Percentiles rank a stretch among this genome's conserved stretches.
These are phyloP conservation scores for Dendrobium nobile DNA, from an alignment of 106 monocot species.

Conservation along the genomic window DNA sequence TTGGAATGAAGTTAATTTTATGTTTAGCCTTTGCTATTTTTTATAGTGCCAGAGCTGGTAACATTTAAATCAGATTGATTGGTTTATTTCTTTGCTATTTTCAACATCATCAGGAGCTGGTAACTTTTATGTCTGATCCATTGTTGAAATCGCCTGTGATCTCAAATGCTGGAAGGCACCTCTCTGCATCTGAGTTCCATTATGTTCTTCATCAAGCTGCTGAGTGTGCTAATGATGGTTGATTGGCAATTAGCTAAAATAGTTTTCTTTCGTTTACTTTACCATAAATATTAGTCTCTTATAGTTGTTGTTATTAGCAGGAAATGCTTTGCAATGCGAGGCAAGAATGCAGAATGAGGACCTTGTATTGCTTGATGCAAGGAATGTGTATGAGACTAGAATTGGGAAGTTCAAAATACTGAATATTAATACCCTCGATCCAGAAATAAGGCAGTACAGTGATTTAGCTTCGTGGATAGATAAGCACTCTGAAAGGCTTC, in stretches of 20 bases:
- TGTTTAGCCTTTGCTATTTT: neutral
- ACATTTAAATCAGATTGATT: neutral
- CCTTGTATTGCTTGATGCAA: constrained; percentile 75
- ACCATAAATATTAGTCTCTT: constrained; percentile 2
- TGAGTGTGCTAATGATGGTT: constrained; percentile 16
- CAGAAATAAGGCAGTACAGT: constrained; percentile 91
- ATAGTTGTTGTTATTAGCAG: constrained; percentile 9
- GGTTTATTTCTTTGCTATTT: neutral
- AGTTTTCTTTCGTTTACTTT: neutral
- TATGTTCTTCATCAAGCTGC: constrained; percentile 55
- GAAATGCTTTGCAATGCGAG: constrained; percentile 27
- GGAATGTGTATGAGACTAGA: constrained; percentile 92
- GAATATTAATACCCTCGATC: constrained; percentile 76
- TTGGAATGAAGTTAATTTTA: neutral
- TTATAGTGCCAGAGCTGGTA: neutral
- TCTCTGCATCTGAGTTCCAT: constrained; percentile 83
- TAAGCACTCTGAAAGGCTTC: constrained; percentile 53
- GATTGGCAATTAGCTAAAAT: neutral
- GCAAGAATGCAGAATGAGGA: constrained; percentile 19
- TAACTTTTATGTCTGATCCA: constrained; percentile 70
- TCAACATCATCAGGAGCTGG: constrained; percentile 57
- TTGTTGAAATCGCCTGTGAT: constrained; percentile 50
- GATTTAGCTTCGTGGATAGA: constrained; percentile 93
- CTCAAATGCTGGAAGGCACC: constrained; percentile 74
- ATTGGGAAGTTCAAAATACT: constrained; percentile 80